Evolutionary conservation across 768 basidiomycete genomes (phyloP), one percentile per base, ranked within the genome.

Genomic region (Calvatia gigantea): DNA sequence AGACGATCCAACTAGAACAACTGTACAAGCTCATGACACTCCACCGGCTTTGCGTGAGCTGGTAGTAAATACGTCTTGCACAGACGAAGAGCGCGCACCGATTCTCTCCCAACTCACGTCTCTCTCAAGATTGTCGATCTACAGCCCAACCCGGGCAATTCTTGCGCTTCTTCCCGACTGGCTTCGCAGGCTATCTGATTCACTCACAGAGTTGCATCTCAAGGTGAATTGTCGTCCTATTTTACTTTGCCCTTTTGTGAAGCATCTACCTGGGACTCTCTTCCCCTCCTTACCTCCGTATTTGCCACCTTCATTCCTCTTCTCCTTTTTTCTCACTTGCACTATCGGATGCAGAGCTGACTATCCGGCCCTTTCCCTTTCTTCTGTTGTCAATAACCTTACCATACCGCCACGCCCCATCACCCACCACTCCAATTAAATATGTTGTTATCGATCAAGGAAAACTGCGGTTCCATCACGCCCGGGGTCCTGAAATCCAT

Each of bases 401-500:
- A 23, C 17, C n/a, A 7, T 43, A 23, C n/a, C n/a, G n/a, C n/a
- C n/a, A n/a, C n/a, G n/a, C n/a, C n/a, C n/a, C n/a, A n/a, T n/a
- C n/a, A n/a, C n/a, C n/a, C n/a, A n/a, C 41, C 9, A 21, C 41
- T 11, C 25, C 41, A 1, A 9, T 23, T 11, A 17, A 17, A 19
- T 23, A 4, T 38, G 6, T 57, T 21, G 43, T 31, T 6, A 28
- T 27, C 27, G 19, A 35, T 45, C 1, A 41, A 85, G 83, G 73
- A 72, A 29, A 80, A 84, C 51, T 86, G 84, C 61, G 83, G 84
- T 5, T 86, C 84, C 4, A 70, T 86, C 14, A 85, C 84, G 0
- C 84, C 83, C 8, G 83, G 83, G 0, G 79, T 84, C 2, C 67
- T 86, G 2, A 74, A 68, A 17, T 71, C 74, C 0, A 67, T 83